Percentiles rank a stretch among this genome's conserved stretches.
Conservation (phyloP, 1,284 basidiomycete genomes). For the Neolentinus lepideus region DNA sequence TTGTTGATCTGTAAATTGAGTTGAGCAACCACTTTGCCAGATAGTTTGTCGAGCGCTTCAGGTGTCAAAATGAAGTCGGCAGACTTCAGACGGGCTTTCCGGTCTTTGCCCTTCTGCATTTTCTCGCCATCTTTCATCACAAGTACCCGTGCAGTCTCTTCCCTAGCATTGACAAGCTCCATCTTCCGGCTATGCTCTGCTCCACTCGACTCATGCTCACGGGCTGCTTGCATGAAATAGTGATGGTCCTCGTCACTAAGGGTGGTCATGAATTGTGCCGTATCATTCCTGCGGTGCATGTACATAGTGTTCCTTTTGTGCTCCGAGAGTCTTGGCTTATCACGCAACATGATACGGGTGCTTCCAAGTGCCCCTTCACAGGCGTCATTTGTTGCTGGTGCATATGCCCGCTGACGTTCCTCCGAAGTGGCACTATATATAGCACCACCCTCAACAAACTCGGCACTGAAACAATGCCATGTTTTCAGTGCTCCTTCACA, state of each 20-base stretch:
- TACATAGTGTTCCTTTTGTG: background rate
- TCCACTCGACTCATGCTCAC: background rate
- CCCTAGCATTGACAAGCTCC: background rate
- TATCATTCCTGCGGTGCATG: background rate
- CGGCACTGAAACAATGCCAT: conserved; percentile 15
- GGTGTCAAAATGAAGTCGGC: background rate
- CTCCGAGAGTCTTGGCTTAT: background rate
- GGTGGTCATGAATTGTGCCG: background rate
- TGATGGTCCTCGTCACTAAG: background rate
- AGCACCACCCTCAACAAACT: conserved; percentile 8
- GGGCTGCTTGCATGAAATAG: background rate
- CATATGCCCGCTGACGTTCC: conserved; percentile 16
- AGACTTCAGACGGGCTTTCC: background rate
- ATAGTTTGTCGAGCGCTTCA: background rate
- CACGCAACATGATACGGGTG: background rate
- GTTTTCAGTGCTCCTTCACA: conserved; percentile 15
- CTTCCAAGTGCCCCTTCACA: background rate
- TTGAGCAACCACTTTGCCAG: background rate
- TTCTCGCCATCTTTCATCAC: background rate
- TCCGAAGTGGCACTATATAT: conserved; percentile 13
- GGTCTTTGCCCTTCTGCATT: background rate
- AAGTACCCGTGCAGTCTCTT: background rate
- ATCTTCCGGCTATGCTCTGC: background rate
- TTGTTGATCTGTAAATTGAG: background rate
- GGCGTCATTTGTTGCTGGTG: background rate